These are phyloP conservation scores for Sporothrix phasma DNA, from an alignment of 2,329 filamentous ascomycete species.

Conservation along the genomic window DNA sequence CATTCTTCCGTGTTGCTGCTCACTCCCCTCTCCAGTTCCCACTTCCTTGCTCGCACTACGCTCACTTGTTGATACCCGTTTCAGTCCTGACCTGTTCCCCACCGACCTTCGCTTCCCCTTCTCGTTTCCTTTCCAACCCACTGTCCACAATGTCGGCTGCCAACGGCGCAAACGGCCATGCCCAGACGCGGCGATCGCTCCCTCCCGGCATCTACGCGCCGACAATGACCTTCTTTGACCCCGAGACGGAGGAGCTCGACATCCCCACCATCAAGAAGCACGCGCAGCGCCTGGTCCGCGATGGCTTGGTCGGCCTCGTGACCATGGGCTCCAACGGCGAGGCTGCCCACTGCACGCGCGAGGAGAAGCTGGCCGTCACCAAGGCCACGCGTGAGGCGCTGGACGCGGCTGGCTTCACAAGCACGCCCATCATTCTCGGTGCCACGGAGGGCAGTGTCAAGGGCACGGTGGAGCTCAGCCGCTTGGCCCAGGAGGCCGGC, in stretches of 20 bases:
- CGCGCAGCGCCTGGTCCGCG: constrained; percentile 64
- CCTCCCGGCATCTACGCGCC: constrained; percentile 79
- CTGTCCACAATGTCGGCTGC: constrained; percentile 26
- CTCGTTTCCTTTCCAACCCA: not conserved
- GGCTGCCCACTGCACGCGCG: constrained; percentile 70
- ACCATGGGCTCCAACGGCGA: constrained; percentile 89
- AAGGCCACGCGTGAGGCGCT: constrained; percentile 71
- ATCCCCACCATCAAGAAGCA: constrained; percentile 70
- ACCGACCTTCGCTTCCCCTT: not conserved
- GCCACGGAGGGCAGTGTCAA: constrained; percentile 73
- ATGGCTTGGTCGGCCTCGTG: constrained; percentile 71
- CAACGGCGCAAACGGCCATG: constrained; percentile 30
- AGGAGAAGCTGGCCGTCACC: constrained; percentile 68
- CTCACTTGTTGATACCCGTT: not conserved
- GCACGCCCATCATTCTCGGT: constrained; percentile 73
- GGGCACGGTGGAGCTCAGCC: constrained; percentile 66
- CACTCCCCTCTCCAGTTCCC: not conserved
- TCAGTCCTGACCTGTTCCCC: not conserved
- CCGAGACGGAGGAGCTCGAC: constrained; percentile 75
- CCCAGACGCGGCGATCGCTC: constrained; percentile 44
- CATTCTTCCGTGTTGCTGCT: not conserved
- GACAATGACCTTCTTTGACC: constrained; percentile 84
- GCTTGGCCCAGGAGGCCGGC: constrained; percentile 55
- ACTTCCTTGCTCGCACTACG: not conserved
- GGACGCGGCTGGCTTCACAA: constrained; percentile 64